Base-by-base conservation (phyloP, 768 basidiomycete genomes). In the Chiua virens region DNA sequence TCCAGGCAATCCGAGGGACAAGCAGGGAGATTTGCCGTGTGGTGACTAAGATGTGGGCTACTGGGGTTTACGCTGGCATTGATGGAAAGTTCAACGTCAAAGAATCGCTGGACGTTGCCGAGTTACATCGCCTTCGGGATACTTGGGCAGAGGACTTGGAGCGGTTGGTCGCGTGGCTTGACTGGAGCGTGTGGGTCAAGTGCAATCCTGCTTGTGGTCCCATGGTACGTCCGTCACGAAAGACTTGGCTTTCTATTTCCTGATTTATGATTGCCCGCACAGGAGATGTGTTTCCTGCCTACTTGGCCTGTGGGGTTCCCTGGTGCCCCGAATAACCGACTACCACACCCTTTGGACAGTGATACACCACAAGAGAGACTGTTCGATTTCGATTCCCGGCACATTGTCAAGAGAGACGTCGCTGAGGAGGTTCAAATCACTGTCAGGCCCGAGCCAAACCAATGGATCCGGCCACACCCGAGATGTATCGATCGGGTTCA, bases 101-200 rank as follows among this genome's bases (percentile, higher is more conserved):
- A 17, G 42, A 40, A 23, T 40, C 45, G 13, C 40, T 20, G 15
- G 25, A 47, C 20, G 8, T 44, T 17, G 30, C 32, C 13, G 21
- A 48, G 17, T 32, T 42, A n/a, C 28, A 3, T 8, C 23, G 14
- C 3, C 32, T 70, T 36, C 23, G 65, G 7, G 20, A 15, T 17
- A 30, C 50, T 13, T 80, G 79, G 78, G 59, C 46, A n/a, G 23
- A 32, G 18, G 65, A 70, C 6, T 36, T 75, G 9, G 52, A 66
- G 7, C 52, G 47, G 9, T 54, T 80, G 30, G 75, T 79, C 69
- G 39, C 41, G 0, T 80, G 79, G 79, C 59, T 81, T 3, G 79
- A 75, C 53, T 81, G 80, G 79, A 69, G 67, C 47, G 59, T 69
- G 13, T 81, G 79, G 79, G 57, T 72, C 2, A 74, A 63, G 37